Conservation (phyloP, 176 grass and related monocot species). For the Melocanna baccifera region DNA sequence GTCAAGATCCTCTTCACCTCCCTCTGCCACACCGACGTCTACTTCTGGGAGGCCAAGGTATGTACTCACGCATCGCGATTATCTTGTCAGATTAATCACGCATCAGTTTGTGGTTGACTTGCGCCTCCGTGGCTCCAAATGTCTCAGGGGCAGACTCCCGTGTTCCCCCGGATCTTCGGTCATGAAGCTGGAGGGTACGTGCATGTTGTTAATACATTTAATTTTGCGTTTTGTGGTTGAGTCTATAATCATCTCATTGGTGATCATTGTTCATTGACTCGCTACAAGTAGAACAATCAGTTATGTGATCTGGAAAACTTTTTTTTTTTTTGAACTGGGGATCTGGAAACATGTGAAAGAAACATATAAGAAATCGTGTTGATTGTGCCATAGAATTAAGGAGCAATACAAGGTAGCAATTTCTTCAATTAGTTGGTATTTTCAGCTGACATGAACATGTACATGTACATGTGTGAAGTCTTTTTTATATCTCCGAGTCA, state of each 20-base stretch:
- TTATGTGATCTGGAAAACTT: not conserved
- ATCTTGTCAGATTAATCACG: too few species aligned
- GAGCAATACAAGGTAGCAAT: not conserved
- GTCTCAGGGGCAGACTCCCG: conserved; percentile 66
- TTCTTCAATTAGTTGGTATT: not conserved
- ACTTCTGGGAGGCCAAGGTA: conserved; percentile 98
- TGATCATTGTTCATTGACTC: conserved; percentile 15
- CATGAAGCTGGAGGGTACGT: conserved; percentile 91
- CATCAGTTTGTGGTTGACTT: conserved; percentile 20
- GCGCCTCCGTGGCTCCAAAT: not conserved
- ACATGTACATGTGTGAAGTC: too few species aligned
- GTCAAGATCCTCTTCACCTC: conserved; percentile 72
- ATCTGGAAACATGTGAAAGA: not conserved
- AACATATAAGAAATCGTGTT: not conserved
- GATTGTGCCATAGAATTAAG: not conserved
- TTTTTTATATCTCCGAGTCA: not conserved
- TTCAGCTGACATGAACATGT: not conserved
- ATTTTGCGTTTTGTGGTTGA: not conserved
- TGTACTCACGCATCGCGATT: not conserved
- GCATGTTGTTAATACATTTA: not conserved
- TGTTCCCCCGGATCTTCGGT: conserved; percentile 93
- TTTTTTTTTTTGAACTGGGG: not conserved
- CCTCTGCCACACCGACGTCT: conserved; percentile 89
- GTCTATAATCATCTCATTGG: not conserved
- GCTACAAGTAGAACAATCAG: not conserved